Base-by-base conservation (phyloP, 805 yeast species). In the Zygotorulaspora sp. region DNA sequence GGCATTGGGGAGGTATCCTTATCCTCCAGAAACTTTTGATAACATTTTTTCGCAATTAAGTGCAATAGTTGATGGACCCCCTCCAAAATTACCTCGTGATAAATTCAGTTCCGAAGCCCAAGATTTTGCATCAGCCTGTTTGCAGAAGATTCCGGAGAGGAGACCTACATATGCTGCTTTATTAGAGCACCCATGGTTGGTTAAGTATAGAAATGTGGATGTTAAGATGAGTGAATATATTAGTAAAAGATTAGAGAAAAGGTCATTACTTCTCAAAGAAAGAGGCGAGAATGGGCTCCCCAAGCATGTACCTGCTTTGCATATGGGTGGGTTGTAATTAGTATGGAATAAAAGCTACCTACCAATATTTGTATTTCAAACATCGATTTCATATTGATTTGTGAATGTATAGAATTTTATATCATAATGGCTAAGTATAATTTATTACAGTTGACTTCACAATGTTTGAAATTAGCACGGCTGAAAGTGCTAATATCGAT, bases 61-160 rank as follows among this genome's bases (percentile, higher is more conserved):
- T 63, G 97, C 97, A 2, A 92, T 92, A 53, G 97, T 92, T n/a
- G 94, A 86, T 57, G 96, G 95, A 8, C 88, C 83, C 18, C 87
- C 96, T 3, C 96, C 96, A n/a, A 66, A 68, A 31, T 66, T 88
- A 36, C 89, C 89, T 12, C 63, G 69, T 2, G 74, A 62, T 35
- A 66, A 63, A 50, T 92, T 75, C 57, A 76, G 89, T 2, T 59
- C 68, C n/a, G 82, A 80, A 35, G 97, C 97, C 0, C 81, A 78
- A 50, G 77, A 79, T 47, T 92, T 92, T 61, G 95, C 90, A 8
- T 69, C 70, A 9, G 72, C 76, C 41, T 84, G 92, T 62, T 67
- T 92, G 40, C 79, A 80, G 52, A 92, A 90, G 63, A 74, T 75
- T 38, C 95, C 98, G 1, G 75, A 76, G 19, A 66, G 75, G 43